These are phyloP conservation scores for Platanthera zijinensis DNA, from an alignment of 106 monocot genomes.

Conservation along the genomic window DNA sequence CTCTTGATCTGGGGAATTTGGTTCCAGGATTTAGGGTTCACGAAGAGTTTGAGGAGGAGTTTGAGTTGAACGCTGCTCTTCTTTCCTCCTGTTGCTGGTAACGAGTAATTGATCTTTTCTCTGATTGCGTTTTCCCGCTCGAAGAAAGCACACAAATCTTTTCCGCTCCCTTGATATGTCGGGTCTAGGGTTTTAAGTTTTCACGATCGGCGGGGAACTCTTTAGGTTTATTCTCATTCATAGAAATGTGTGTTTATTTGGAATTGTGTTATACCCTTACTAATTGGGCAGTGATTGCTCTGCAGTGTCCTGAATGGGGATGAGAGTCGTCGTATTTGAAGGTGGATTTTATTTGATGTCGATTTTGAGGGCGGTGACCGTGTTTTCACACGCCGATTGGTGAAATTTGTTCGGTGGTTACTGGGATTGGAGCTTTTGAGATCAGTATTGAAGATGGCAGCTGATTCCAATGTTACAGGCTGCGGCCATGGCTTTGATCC, in stretches of 20 bases:
- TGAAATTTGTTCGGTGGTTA: background rate
- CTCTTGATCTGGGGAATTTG: background rate
- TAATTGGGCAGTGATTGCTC: background rate
- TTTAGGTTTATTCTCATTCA: background rate
- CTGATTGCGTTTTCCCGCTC: background rate
- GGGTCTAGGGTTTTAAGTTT: constrained; percentile 5
- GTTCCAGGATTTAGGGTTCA: background rate
- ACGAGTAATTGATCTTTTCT: background rate
- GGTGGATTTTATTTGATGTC: background rate
- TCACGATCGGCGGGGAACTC: background rate
- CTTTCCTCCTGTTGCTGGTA: background rate
- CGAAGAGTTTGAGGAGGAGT: background rate
- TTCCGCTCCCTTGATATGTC: background rate
- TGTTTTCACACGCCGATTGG: background rate
- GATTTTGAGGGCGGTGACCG: background rate
- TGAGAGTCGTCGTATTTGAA: background rate
- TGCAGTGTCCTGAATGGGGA: background rate
- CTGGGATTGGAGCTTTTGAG: background rate
- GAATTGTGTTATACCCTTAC: background rate
- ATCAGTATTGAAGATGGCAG: constrained; percentile 6
- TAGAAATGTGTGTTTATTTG: background rate
- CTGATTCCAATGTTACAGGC: constrained; percentile 10
- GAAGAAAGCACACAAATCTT: background rate
- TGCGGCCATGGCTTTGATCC: constrained; percentile 7
- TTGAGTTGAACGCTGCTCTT: background rate